Percentiles rank a stretch among this genome's conserved stretches.
These are phyloP conservation scores for Alnus rubra DNA, from an alignment of 306 rosid species.

Conservation along the genomic window DNA sequence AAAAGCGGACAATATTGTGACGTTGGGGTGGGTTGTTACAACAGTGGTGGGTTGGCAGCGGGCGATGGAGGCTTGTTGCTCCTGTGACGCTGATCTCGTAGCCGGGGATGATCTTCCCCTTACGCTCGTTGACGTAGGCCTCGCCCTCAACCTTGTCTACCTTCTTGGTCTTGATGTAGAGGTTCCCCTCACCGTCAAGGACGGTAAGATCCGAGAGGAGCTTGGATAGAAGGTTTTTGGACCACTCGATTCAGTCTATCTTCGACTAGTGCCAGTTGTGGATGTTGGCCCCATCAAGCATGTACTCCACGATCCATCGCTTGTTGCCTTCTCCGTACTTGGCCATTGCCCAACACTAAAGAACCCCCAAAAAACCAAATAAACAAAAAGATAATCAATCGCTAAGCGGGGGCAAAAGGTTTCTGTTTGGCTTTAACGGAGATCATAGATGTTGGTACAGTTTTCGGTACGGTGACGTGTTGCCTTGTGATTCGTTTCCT, in stretches of 20 bases:
- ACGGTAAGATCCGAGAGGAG: conserved; percentile 64
- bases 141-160: conserved; percentile 75
- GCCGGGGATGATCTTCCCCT: conserved; percentile 92
- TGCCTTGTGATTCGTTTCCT: no score
- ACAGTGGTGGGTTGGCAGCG: no score
- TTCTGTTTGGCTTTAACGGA: no score
- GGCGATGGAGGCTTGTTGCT: no score
- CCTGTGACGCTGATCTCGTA: conserved; percentile 67
- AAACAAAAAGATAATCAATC: neutral
- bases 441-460: no score
- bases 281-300: conserved; percentile 90
- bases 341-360: conserved; percentile 50
- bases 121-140: conserved; percentile 86
- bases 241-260: conserved; percentile 90
- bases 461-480: no score
- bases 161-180: conserved; percentile 54
- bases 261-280: conserved; percentile 99
- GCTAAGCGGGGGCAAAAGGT: no score
- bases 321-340: conserved; percentile 91
- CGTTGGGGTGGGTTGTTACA: no score
- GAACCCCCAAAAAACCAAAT: neutral
- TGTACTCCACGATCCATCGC: conserved; percentile 95
- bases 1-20: no score
- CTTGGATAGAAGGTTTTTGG: conserved; percentile 54
- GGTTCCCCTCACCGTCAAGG: conserved; percentile 67